These are phyloP conservation scores for Chlorella sp. DNA, from an alignment of 139 green algal genomes.

Conservation along the genomic window DNA sequence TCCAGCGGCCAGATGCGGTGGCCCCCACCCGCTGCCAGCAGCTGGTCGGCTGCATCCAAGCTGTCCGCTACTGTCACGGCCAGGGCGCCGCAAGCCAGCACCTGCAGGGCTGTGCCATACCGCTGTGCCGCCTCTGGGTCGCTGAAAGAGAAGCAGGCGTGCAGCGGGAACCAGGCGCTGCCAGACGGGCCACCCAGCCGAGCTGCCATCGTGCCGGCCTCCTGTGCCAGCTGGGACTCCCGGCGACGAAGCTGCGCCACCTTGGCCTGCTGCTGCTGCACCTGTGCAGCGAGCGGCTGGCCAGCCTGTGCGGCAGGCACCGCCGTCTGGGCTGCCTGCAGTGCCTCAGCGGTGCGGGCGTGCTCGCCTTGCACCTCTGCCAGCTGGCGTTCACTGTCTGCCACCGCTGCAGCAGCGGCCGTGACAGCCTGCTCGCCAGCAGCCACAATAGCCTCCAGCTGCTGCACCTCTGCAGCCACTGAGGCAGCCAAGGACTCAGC, in stretches of 20 bases:
- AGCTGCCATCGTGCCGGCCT: background rate
- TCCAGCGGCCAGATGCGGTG: constrained; percentile 57
- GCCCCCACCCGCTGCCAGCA: background rate
- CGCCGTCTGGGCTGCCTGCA: background rate
- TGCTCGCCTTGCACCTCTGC: background rate
- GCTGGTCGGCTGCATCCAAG: background rate
- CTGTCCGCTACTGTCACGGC: constrained; percentile 7
- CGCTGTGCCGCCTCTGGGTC: background rate
- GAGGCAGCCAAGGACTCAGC: background rate
- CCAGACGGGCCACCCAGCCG: background rate
- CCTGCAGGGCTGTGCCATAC: background rate
- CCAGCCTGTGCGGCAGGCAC: too few relatives aligned
- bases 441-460: background rate
- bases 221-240: background rate
- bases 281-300: background rate
- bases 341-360: too few relatives aligned
- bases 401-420: background rate
- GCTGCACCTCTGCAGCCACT: background rate
- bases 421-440: background rate
- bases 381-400: background rate
- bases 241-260: background rate
- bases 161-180: background rate
- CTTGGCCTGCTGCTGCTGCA: background rate
- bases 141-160: constrained; percentile 8
- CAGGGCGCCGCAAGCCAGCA: constrained; percentile 5